Conservation (phyloP, 164 flowering plant species). For the Pachysandra terminalis region DNA sequence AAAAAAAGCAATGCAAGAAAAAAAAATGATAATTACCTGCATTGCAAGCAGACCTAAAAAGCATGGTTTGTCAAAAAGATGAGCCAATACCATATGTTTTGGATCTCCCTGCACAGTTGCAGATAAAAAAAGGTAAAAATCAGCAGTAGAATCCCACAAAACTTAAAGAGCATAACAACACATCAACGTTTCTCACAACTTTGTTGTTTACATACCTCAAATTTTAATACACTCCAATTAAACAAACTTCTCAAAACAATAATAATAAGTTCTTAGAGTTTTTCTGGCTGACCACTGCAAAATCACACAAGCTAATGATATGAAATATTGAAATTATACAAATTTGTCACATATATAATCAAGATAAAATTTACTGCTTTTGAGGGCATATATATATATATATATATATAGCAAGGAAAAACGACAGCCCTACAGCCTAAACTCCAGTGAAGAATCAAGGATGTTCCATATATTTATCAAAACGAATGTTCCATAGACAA, state of each 20-base stretch:
- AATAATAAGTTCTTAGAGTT: no score
- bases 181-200: neutral
- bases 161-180: neutral
- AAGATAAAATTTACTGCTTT: neutral
- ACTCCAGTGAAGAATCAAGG: neutral
- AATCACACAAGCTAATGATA: no score
- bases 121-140: neutral
- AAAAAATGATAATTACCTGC: conserved; percentile 39
- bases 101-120: conserved; percentile 42
- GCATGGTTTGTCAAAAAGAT: conserved; percentile 97
- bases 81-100: conserved; percentile 79
- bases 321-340: no score
- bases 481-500: neutral
- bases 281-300: no score
- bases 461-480: neutral
- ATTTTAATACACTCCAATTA: no score
- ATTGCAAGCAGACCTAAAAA: conserved; percentile 86
- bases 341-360: no score
- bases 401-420: neutral
- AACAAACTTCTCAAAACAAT: no score
- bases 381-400: neutral
- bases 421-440: neutral
- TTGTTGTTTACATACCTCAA: neutral
- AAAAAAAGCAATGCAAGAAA: neutral
- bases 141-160: neutral